A percentile compares a stretch with the other conserved stretches of the same genome.
phyloP scores from a whole-genome alignment of 371 early-diverging fungal genomes.

The Chytridium lagenaria region DNA sequence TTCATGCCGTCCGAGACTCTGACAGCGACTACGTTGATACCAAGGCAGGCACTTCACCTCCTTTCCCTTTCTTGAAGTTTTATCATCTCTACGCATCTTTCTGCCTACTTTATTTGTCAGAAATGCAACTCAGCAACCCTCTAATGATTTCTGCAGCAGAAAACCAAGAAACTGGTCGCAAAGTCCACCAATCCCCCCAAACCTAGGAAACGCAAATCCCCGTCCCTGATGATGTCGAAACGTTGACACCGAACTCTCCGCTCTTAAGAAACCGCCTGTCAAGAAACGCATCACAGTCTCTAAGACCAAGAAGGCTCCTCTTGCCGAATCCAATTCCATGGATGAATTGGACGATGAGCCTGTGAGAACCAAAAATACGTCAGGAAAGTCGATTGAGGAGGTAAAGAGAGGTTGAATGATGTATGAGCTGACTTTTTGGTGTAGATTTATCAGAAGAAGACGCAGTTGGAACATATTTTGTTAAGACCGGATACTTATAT shows the following conservation, averaged over 20 bases:
- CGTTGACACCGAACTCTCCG: no score
- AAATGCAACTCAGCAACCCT: no score
- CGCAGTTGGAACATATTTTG: constrained; percentile 98
- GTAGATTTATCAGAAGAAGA: constrained; percentile 98
- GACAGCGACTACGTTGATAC: constrained; percentile 2
- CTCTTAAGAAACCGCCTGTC: no score
- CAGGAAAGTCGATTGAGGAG: constrained; percentile 29
- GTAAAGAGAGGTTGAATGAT: background rate
- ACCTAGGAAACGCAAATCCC: background rate
- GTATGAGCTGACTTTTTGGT: background rate
- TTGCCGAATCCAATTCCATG: no score
- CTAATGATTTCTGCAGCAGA: no score
- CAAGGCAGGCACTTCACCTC: background rate
- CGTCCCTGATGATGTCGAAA: no score
- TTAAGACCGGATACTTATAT: constrained; percentile 99
- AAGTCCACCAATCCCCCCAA: background rate
- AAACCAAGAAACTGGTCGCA: background rate
- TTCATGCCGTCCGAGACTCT: background rate
- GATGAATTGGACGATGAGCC: no score
- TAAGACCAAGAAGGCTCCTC: no score
- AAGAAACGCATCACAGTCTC: no score
- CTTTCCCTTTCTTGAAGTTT: background rate
- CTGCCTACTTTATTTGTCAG: no score
- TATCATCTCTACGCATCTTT: no score
- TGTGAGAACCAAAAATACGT: background rate